A percentile compares a stretch with the other conserved stretches of the same genome.
Evolutionary conservation across 345 rosid genomes (phyloP).

Genomic region (Eucalyptus regnans): DNA sequence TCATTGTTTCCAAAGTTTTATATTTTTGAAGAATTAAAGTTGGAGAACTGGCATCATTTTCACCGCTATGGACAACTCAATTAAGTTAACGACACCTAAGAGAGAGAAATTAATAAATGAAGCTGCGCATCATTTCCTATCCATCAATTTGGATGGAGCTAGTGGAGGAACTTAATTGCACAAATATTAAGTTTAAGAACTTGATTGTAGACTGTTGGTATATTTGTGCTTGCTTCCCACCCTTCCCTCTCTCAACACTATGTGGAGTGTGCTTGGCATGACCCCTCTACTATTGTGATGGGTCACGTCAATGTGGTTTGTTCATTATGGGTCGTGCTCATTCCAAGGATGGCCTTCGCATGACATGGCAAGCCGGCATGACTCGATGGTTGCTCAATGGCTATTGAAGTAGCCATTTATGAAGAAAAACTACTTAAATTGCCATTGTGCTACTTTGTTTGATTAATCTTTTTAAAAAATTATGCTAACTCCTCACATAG

Average conservation of each 20-base stretch:
- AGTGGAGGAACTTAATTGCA: not conserved
- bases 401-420: not conserved
- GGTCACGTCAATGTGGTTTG: rapidly evolving
- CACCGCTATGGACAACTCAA: not conserved
- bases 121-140: not conserved
- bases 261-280: not conserved
- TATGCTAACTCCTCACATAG: not conserved
- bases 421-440: not conserved
- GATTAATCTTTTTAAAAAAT: not conserved
- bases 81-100: not conserved
- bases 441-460: not conserved
- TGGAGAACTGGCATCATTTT: not conserved
- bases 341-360: not conserved
- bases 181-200: too few relatives aligned
- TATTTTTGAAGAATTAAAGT: not conserved
- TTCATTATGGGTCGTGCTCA: not conserved
- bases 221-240: not conserved
- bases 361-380: rapidly evolving
- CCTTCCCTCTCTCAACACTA: not conserved
- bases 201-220: too few relatives aligned
- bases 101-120: not conserved
- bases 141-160: not conserved
- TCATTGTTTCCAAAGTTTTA: not conserved
- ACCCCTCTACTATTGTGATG: not conserved
- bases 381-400: not conserved